These are phyloP conservation scores for Albophoma yamanashiensis DNA, from an alignment of 2,329 filamentous ascomycete genomes.

Conservation along the genomic window DNA sequence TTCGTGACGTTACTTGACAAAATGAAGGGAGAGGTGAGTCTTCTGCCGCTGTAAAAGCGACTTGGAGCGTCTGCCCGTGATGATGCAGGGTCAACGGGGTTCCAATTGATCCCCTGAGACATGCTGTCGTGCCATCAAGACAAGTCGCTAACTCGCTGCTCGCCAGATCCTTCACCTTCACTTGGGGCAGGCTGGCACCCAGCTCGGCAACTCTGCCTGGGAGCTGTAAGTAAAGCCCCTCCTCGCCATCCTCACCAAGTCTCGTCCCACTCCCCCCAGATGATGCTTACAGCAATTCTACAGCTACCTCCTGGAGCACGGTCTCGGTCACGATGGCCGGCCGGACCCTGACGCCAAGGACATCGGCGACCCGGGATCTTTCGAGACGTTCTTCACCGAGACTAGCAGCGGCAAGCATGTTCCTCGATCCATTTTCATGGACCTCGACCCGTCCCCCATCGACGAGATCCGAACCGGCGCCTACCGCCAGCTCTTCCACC, in stretches of 20 bases:
- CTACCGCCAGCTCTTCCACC: slow-evolving; percentile 63
- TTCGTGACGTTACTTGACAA: slow-evolving; percentile 15
- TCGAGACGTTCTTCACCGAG: slow-evolving; percentile 66
- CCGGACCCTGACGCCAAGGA: slow-evolving; percentile 52
- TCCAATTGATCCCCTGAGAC: neutral
- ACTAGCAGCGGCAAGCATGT: slow-evolving; percentile 63
- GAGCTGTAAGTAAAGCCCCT: slow-evolving; percentile 51
- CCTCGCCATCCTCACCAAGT: slow-evolving; percentile 2
- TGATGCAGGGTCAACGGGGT: neutral
- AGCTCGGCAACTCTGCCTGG: slow-evolving; percentile 67
- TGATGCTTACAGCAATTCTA: slow-evolving; percentile 12
- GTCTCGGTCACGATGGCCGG: slow-evolving; percentile 53
- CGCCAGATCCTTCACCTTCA: slow-evolving; percentile 52
- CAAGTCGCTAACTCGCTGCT: slow-evolving; percentile 6
- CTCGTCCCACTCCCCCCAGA: neutral
- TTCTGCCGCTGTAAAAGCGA: neutral
- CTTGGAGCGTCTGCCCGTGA: neutral
- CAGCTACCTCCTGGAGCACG: slow-evolving; percentile 65
- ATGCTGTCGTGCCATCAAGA: slow-evolving; percentile 1
- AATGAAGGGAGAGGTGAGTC: slow-evolving; percentile 48
- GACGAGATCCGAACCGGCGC: slow-evolving; percentile 61
- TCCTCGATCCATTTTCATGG: slow-evolving; percentile 61
- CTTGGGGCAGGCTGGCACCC: slow-evolving; percentile 58
- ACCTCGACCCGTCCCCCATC: slow-evolving; percentile 62
- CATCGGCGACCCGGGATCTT: slow-evolving; percentile 50